phyloP scores from a whole-genome alignment of 2,329 filamentous ascomycete genomes.

The Penicillium palitans region DNA sequence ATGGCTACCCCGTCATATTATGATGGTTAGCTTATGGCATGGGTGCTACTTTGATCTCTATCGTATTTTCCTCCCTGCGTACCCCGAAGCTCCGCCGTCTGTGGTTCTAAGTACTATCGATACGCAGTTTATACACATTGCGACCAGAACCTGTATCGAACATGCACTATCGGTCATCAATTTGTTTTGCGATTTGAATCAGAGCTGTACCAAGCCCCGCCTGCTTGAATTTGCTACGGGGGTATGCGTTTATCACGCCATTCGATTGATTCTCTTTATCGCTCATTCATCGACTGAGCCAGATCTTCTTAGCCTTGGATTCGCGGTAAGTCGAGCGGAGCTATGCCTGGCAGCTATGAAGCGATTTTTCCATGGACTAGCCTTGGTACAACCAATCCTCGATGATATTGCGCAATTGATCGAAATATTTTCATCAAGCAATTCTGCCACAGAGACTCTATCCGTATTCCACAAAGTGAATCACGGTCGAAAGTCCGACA shows the following conservation, averaged over 20 bases:
- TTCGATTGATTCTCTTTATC: not conserved
- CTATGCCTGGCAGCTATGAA: not conserved
- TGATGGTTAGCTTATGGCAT: slow-evolving; percentile 16
- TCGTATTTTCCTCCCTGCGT: slow-evolving; percentile 13
- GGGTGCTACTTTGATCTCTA: slow-evolving; percentile 19
- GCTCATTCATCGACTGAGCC: not conserved
- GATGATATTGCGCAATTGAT: not conserved
- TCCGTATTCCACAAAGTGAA: not conserved
- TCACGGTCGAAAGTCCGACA: not conserved
- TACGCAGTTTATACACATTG: not conserved
- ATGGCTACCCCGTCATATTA: slow-evolving; percentile 17
- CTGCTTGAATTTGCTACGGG: not conserved
- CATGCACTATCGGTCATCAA: not conserved
- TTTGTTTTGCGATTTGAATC: not conserved
- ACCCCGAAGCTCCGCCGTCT: slow-evolving; percentile 12
- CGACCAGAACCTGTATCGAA: not conserved
- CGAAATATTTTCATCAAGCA: not conserved
- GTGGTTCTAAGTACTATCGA: not conserved
- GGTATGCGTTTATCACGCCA: not conserved
- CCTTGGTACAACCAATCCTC: not conserved
- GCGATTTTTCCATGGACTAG: not conserved
- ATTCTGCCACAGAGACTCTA: not conserved
- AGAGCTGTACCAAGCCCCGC: not conserved
- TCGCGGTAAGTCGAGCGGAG: not conserved
- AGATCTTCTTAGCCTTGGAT: not conserved